Conservation (phyloP, 805 yeast genomes). For the Candida mattraensis region DNA sequence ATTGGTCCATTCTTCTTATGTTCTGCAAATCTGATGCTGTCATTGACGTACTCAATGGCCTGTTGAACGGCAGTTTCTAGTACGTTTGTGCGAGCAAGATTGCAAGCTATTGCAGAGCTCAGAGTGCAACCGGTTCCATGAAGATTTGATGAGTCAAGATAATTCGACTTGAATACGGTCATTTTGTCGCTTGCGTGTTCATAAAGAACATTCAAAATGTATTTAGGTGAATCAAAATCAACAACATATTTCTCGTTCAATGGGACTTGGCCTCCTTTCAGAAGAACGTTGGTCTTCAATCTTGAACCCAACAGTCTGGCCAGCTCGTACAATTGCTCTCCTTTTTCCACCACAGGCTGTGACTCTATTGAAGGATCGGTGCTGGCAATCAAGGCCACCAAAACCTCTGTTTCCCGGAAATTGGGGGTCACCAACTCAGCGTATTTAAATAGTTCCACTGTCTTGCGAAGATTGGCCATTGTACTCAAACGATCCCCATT, state of each 20-base stretch:
- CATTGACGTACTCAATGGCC: conserved; percentile 65
- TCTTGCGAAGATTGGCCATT: conserved; percentile 26
- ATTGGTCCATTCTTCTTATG: conserved; percentile 61
- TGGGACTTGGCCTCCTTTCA: conserved; percentile 85
- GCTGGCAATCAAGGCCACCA: conserved; percentile 26
- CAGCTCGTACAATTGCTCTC: conserved; percentile 34
- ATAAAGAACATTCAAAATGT: conserved; percentile 28
- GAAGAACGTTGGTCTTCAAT: conserved; percentile 51
- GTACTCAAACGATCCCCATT: conserved; percentile 63
- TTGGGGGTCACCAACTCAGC: conserved; percentile 68
- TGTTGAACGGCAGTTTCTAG: conserved; percentile 51
- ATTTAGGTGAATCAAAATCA: conserved; percentile 18
- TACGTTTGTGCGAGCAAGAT: conserved; percentile 55
- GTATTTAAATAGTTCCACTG: conserved; percentile 18
- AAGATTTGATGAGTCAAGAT: conserved; percentile 50
- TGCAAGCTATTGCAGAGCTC: conserved; percentile 76
- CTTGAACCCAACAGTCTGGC: conserved; percentile 40
- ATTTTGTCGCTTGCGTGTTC: conserved; percentile 34
- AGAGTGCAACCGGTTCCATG: conserved; percentile 94
- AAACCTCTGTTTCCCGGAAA: conserved; percentile 47
- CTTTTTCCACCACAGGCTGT: conserved; percentile 5
- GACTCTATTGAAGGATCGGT: conserved; percentile 16
- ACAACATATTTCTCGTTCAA: conserved; percentile 32
- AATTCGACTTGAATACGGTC: conserved; percentile 48
- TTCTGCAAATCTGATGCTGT: conserved; percentile 52